phyloP scores from a whole-genome alignment of 2,329 filamentous ascomycete species.

The Byssothecium circinans region DNA sequence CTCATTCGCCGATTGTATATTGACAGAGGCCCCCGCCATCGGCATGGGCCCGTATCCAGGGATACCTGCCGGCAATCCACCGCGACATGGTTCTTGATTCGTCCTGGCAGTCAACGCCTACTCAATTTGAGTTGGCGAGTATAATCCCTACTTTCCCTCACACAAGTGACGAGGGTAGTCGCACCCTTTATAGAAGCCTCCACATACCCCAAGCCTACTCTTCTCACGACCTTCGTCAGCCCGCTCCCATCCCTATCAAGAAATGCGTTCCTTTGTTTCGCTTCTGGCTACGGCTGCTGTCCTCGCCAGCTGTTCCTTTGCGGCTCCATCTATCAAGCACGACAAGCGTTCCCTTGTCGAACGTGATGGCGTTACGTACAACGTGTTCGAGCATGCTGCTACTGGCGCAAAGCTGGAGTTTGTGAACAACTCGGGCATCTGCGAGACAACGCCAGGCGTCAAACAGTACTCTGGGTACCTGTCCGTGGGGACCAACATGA shows the following conservation, averaged over 20 bases:
- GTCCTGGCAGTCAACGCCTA: conserved; percentile 11
- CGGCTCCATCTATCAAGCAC: conserved; percentile 16
- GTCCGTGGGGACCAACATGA: conserved; percentile 52
- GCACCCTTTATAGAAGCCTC: not conserved
- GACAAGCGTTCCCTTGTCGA: conserved; percentile 28
- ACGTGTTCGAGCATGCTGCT: conserved; percentile 34
- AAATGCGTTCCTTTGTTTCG: conserved; percentile 18
- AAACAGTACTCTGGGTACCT: conserved; percentile 58
- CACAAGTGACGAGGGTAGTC: not conserved
- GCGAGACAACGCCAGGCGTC: conserved; percentile 56
- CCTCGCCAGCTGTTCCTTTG: conserved; percentile 10
- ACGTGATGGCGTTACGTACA: conserved; percentile 25
- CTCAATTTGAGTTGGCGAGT: conserved; percentile 17
- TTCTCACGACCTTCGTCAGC: not conserved
- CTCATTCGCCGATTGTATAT: conserved; percentile 15
- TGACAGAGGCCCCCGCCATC: conserved; percentile 7
- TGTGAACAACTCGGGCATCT: conserved; percentile 48
- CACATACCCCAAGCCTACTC: not conserved
- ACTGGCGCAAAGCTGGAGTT: conserved; percentile 31
- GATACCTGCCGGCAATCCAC: conserved; percentile 4
- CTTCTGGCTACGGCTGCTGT: conserved; percentile 16
- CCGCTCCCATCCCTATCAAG: not conserved
- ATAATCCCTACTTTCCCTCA: conserved; percentile 4
- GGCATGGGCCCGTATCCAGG: conserved; percentile 7
- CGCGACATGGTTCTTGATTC: conserved; percentile 6